Evolutionary conservation across 306 rosid species (phyloP).

Genomic region (Hippophae rhamnoides): DNA sequence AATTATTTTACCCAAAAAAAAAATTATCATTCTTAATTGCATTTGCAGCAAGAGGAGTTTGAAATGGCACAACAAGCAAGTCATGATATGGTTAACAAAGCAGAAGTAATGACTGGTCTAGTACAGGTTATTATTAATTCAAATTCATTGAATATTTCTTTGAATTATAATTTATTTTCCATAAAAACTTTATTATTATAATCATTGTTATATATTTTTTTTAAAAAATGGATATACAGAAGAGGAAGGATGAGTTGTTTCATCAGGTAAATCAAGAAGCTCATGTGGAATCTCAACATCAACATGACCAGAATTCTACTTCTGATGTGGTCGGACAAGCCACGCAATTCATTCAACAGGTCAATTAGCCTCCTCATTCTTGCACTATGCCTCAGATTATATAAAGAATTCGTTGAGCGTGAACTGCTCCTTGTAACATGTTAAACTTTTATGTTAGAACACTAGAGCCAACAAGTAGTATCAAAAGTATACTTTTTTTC

Average conservation of each 20-base stretch:
- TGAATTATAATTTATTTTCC: not conserved
- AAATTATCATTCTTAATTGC: no score
- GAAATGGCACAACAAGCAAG: conserved; percentile 33
- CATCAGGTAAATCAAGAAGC: conserved; percentile 12
- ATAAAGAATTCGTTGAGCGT: no score
- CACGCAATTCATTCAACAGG: conserved; percentile 45
- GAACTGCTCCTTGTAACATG: no score
- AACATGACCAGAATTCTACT: conserved; percentile 1
- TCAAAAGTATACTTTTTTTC: no score
- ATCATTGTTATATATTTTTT: not conserved
- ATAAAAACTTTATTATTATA: not conserved
- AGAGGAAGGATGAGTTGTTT: conserved; percentile 24
- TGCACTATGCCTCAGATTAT: not conserved
- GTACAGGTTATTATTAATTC: conserved; percentile 24
- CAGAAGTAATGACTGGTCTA: conserved; percentile 22
- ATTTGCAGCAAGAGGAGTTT: no score
- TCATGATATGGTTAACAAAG: conserved; percentile 12
- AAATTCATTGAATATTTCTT: not conserved
- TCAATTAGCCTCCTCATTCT: not conserved
- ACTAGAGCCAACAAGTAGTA: no score
- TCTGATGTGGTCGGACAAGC: conserved; percentile 33
- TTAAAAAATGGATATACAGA: conserved; percentile 3
- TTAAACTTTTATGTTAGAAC: no score
- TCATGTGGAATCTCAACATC: conserved; percentile 1
- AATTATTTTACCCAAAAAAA: no score